Evolutionary conservation across 352 stramenopile species (phyloP).

Genomic region (Phytophthora palmivora): DNA sequence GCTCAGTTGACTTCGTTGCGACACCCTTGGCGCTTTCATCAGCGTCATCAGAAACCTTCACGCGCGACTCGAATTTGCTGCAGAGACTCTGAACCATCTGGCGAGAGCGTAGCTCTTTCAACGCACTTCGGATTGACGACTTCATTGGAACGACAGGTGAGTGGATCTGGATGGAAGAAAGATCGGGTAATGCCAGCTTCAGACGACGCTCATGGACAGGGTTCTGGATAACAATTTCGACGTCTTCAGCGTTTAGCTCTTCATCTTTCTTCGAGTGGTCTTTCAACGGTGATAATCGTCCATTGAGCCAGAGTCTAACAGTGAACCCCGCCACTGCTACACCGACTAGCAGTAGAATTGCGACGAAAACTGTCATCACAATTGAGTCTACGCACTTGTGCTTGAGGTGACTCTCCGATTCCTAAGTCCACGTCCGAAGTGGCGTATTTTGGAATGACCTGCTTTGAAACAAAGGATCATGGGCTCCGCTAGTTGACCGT

Average conservation of each 20-base stretch:
- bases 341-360: slow-evolving; percentile 37
- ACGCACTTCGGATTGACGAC: slow-evolving; percentile 51
- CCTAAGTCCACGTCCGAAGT: neutral
- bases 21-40: slow-evolving; percentile 23
- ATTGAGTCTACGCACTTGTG: neutral
- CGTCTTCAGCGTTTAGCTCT: slow-evolving; percentile 20
- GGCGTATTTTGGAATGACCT: slow-evolving; percentile 26
- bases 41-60: slow-evolving; percentile 21
- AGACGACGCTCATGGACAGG: slow-evolving; percentile 24
- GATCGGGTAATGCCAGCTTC: slow-evolving; percentile 34
- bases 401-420: slow-evolving; percentile 1
- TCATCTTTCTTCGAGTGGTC: slow-evolving; percentile 46
- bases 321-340: slow-evolving; percentile 37
- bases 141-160: slow-evolving; percentile 45
- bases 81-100: slow-evolving; percentile 62
- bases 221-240: slow-evolving; percentile 63
- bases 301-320: slow-evolving; percentile 33
- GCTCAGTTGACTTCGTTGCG: slow-evolving; percentile 14
- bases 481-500: neutral
- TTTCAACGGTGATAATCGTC: slow-evolving; percentile 22
- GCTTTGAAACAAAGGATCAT: neutral
- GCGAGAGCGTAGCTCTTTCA: slow-evolving; percentile 59
- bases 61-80: slow-evolving; percentile 53
- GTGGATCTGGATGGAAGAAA: slow-evolving; percentile 29
- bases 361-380: slow-evolving; percentile 27